Evolutionary conservation across 352 stramenopile genomes (phyloP).

Genomic region (Hyaloperonospora brassicae): DNA sequence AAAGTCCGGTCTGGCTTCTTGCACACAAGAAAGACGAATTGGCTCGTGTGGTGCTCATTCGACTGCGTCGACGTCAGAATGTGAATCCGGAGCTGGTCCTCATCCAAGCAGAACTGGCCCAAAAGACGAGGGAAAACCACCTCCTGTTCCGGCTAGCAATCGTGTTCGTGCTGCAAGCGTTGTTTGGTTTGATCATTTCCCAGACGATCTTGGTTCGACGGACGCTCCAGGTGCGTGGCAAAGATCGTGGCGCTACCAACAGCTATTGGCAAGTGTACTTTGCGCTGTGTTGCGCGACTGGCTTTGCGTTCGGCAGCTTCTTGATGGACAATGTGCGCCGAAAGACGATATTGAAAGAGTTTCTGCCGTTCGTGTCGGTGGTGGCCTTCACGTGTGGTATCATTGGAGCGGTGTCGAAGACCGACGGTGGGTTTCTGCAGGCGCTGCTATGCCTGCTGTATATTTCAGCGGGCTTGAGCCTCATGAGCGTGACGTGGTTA

Average conservation of each 20-base stretch:
- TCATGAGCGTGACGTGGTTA: constrained; percentile 71
- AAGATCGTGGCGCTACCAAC: constrained; percentile 13
- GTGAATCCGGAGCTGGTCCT: constrained; percentile 51
- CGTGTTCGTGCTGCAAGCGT: constrained; percentile 47
- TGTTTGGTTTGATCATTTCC: constrained; percentile 65
- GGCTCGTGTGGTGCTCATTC: constrained; percentile 42
- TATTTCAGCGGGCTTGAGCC: constrained; percentile 51
- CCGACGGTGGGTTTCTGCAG: constrained; percentile 34
- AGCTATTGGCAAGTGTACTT: constrained; percentile 59
- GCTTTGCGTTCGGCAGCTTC: constrained; percentile 66
- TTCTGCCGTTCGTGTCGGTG: constrained; percentile 62
- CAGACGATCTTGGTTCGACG: constrained; percentile 48
- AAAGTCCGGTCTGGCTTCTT: constrained; percentile 74
- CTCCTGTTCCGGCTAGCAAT: constrained; percentile 57
- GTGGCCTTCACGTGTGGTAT: constrained; percentile 55
- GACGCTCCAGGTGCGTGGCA: constrained; percentile 26
- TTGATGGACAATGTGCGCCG: constrained; percentile 78
- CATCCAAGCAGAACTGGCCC: constrained; percentile 50
- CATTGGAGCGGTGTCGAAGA: constrained; percentile 32
- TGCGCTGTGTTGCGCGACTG: constrained; percentile 34
- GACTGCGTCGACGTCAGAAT: constrained; percentile 59
- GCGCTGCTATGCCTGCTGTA: constrained; percentile 56
- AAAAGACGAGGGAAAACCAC: constrained; percentile 40
- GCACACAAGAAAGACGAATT: constrained; percentile 47
- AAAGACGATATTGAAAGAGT: constrained; percentile 87